phyloP scores from a whole-genome alignment of 495 filamentous ascomycete species.

The Penicillium coffeae region DNA sequence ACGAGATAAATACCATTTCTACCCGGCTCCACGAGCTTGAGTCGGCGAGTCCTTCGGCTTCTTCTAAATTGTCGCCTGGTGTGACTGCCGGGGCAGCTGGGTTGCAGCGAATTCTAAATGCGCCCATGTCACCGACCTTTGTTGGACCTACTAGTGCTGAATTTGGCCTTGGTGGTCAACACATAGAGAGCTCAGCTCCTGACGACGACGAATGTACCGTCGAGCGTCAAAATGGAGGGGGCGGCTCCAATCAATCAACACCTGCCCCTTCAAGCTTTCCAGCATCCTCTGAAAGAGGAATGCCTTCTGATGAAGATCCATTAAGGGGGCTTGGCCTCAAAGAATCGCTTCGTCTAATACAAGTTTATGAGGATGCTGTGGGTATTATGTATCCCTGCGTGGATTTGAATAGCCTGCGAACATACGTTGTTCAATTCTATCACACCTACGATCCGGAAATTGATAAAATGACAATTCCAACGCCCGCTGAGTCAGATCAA shows the following conservation, averaged over 20 bases:
- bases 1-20: slow-evolving; percentile 32
- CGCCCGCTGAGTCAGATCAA: slow-evolving; percentile 44
- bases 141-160: slow-evolving; percentile 43
- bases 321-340: slow-evolving; percentile 36
- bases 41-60: slow-evolving; percentile 9
- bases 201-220: neutral
- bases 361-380: slow-evolving; percentile 73
- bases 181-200: neutral
- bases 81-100: slow-evolving; percentile 2
- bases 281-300: slow-evolving; percentile 10
- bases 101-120: slow-evolving; percentile 34
- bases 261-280: slow-evolving; percentile 17
- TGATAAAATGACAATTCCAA: slow-evolving; percentile 50
- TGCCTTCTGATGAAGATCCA: slow-evolving; percentile 9
- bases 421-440: slow-evolving; percentile 43
- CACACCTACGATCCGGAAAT: slow-evolving; percentile 38
- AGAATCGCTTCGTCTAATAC: slow-evolving; percentile 65
- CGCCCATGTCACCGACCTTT: slow-evolving; percentile 34
- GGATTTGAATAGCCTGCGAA: slow-evolving; percentile 59
- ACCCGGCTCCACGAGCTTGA: slow-evolving; percentile 32
- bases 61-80: slow-evolving; percentile 1
- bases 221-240: neutral
- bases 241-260: slow-evolving; percentile 18
- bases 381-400: slow-evolving; percentile 81
- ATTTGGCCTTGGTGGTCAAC: slow-evolving; percentile 30